Evolutionary conservation across 169 alveolate species (phyloP), one percentile per base, ranked within the genome.

Genomic region (Plasmodium coatneyi): DNA sequence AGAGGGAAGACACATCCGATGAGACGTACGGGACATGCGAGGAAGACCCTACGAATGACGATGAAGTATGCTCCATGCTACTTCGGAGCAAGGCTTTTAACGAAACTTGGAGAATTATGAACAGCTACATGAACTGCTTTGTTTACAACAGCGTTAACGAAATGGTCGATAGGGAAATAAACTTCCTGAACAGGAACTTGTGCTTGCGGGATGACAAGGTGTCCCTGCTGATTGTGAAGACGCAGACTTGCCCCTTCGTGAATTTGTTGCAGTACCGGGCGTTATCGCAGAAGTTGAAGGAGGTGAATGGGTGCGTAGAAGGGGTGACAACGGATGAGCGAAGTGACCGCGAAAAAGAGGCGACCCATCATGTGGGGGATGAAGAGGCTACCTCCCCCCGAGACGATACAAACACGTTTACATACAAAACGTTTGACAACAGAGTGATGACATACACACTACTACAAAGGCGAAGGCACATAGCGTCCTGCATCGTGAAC

Each of bases 71-170:
- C 79, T 84, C 93, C 28, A 46, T 84, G 25, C 39, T 84, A 25
- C 66, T 74, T 22, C 52, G 93, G 30, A 84, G 93, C 80, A 84
- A 84, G 41, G 93, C 93, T 4, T 78, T 84, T 25, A 84, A 84
- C 43, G 93, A 84, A 25, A 84, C 93, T 1, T 84, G 93, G 93
- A 74, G 60, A 28, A 10, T 49, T 28, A 3, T 84, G 34, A 84
- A 84, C 46, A 46, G 43, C 41, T 84, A 46, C 79, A 74, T 84
- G 93, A 84, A 84, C 12, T 84, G 86, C 70, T 84, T 74, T 84
- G 79, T 84, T n/a, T 84, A 84, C 66, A 84, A 84, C 43, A 72
- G 28, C 41, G 80, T 84, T 46, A 84, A 54, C 80, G 79, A 84
- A 16, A 84, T 84, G 76, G 79, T 84, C 34, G 46, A 84, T 32